phyloP scores from a whole-genome alignment of 495 filamentous ascomycete species.

The Evernia prunastri region DNA sequence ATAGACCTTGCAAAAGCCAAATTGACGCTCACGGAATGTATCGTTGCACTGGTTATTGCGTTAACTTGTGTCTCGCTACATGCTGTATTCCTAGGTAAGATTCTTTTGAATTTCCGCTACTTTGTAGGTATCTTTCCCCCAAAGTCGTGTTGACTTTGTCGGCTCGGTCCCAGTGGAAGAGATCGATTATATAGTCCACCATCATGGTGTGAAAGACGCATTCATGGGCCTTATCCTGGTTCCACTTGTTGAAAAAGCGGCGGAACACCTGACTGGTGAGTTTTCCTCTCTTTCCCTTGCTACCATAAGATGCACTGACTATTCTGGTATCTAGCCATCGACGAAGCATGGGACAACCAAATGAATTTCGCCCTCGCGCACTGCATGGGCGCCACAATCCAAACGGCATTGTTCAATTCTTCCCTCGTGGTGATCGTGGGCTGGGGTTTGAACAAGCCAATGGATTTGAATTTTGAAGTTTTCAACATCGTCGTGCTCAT shows the following conservation, averaged over 20 bases:
- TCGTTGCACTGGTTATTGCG: constrained; percentile 59
- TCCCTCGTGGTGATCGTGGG: constrained; percentile 78
- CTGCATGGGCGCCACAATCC: constrained; percentile 79
- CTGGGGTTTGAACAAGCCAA: constrained; percentile 64
- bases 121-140: not conserved
- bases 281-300: no score
- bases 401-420: constrained; percentile 84
- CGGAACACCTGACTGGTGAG: constrained; percentile 67
- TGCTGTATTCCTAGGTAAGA: constrained; percentile 57
- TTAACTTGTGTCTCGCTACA: constrained; percentile 72
- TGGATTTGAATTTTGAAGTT: constrained; percentile 80
- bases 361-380: constrained; percentile 91
- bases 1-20: constrained; percentile 59
- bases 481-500: constrained; percentile 88
- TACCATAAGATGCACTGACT: not conserved
- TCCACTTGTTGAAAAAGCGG: constrained; percentile 84
- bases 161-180: constrained; percentile 49
- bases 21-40: constrained; percentile 70
- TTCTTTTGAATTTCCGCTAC: not conserved
- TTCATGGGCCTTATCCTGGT: constrained; percentile 69
- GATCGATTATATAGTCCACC: constrained; percentile 64
- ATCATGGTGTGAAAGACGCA: constrained; percentile 61
- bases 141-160: not conserved
- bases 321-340: constrained; percentile 47
- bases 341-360: constrained; percentile 83